Percentiles rank a stretch among this genome's conserved stretches.
These are phyloP conservation scores for Lepiota brunneoincarnata DNA, from an alignment of 768 basidiomycete species.

Conservation along the genomic window DNA sequence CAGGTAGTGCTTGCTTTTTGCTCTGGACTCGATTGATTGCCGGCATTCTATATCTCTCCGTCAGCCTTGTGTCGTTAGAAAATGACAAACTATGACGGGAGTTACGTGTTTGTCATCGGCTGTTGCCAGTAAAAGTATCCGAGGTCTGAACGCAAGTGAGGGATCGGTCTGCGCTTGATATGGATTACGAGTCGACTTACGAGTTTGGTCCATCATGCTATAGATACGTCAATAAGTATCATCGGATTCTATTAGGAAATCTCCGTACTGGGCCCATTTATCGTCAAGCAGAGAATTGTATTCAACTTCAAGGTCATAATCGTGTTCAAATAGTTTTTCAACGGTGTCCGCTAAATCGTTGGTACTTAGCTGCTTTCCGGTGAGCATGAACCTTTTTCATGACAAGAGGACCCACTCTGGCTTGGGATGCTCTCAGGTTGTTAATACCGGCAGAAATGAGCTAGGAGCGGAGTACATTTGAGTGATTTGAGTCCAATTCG, in stretches of 20 bases:
- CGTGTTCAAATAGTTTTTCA: conserved; percentile 54
- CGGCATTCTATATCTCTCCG: conserved; percentile 41
- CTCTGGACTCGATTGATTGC: conserved; percentile 47
- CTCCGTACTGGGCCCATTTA: conserved; percentile 62
- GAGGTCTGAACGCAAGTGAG: conserved; percentile 33
- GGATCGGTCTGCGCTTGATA: background rate
- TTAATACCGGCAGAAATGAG: conserved; percentile 58
- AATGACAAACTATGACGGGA: background rate
- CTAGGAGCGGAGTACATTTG: conserved; percentile 15
- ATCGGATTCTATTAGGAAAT: background rate
- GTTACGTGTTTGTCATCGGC: conserved; percentile 58
- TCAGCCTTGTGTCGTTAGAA: no score
- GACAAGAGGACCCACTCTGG: conserved; percentile 30
- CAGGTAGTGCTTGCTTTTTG: conserved; percentile 54
- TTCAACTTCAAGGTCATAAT: conserved; percentile 56
- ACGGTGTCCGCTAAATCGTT: conserved; percentile 57
- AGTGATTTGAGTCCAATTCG: background rate
- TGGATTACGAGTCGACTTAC: conserved; percentile 20
- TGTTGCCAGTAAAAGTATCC: conserved; percentile 74
- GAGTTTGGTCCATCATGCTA: conserved; percentile 76
- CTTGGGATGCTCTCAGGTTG: conserved; percentile 62
- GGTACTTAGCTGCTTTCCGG: conserved; percentile 40
- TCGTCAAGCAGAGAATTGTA: conserved; percentile 61
- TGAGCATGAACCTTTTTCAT: background rate
- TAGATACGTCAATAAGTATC: background rate